Evolutionary conservation across 2,329 filamentous ascomycete species (phyloP).

Genomic region (Cordyceps tenuipes): DNA sequence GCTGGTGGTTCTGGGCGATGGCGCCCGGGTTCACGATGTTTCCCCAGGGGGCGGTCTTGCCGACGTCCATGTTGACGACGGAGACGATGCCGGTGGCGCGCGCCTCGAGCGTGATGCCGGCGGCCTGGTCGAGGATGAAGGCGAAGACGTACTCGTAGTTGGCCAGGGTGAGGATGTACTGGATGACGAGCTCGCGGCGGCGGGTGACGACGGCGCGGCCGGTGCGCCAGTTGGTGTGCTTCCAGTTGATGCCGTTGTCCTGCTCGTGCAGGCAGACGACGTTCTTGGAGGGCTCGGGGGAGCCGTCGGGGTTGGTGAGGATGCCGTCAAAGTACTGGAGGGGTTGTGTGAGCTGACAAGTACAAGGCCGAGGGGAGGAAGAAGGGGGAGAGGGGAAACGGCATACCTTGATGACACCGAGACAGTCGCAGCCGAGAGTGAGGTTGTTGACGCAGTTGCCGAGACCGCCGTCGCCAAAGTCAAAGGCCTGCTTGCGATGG

Average conservation of each 20-base stretch:
- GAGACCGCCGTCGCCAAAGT: constrained; percentile 59
- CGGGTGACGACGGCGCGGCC: constrained; percentile 46
- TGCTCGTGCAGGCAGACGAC: constrained; percentile 27
- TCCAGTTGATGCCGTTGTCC: constrained; percentile 49
- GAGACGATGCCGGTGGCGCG: constrained; percentile 35
- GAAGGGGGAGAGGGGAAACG: too few species aligned
- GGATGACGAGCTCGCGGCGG: constrained; percentile 47
- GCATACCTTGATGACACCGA: constrained; percentile 48
- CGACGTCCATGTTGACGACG: constrained; percentile 41
- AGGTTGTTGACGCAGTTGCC: constrained; percentile 60
- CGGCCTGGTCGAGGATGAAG: constrained; percentile 45
- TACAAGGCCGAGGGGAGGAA: too few species aligned
- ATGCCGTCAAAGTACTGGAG: constrained; percentile 29
- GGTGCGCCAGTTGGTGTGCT: constrained; percentile 52
- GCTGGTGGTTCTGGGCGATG: constrained; percentile 58
- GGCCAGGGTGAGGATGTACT: constrained; percentile 53
- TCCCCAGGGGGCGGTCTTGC: constrained; percentile 46
- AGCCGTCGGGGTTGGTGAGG: constrained; percentile 22
- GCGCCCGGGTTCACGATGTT: constrained; percentile 53
- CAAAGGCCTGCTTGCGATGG: constrained; percentile 61
- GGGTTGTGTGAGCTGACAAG: background rate
- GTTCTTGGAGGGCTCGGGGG: constrained; percentile 36
- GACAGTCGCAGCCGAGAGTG: constrained; percentile 57
- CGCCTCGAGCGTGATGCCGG: constrained; percentile 25
- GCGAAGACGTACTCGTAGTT: constrained; percentile 51